Conservation (phyloP, 495 filamentous ascomycete species). For the Xylaria nigripes region DNA sequence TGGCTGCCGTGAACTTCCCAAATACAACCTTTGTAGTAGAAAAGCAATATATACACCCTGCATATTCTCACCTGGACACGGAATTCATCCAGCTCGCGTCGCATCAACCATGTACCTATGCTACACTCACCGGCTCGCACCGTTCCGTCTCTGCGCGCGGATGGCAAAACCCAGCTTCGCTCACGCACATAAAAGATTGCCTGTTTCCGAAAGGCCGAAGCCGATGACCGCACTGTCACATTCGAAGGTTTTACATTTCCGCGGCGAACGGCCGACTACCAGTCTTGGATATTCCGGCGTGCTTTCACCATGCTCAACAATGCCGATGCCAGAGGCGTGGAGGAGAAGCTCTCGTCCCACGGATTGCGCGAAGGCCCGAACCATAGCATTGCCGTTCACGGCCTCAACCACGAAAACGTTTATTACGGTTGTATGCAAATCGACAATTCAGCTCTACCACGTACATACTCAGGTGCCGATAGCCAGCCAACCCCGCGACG, state of each 20-base stretch:
- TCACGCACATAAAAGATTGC: conserved; percentile 19
- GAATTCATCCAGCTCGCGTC: conserved; percentile 25
- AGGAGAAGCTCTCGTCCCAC: conserved; percentile 26
- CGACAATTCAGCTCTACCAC: conserved; percentile 15
- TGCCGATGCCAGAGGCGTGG: conserved; percentile 26
- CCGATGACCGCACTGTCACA: conserved; percentile 29
- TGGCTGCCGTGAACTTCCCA: conserved; percentile 25
- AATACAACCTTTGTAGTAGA: conserved; percentile 20
- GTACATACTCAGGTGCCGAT: too few species aligned
- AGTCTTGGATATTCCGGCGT: conserved; percentile 16
- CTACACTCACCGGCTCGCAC: conserved; percentile 17
- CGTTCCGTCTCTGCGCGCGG: conserved; percentile 20
- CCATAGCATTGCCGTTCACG: conserved; percentile 30
- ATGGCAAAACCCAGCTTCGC: conserved; percentile 16
- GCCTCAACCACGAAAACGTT: conserved; percentile 20
- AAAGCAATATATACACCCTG: conserved; percentile 27
- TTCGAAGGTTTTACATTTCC: conserved; percentile 23
- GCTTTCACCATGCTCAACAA: conserved; percentile 27
- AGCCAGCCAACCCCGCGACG: too few species aligned
- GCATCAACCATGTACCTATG: conserved; percentile 40
- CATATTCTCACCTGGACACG: conserved; percentile 6
- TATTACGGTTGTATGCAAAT: conserved; percentile 14
- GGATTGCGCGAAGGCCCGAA: conserved; percentile 21
- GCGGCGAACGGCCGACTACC: conserved; percentile 19
- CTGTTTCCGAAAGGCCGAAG: conserved; percentile 38